Conservation (phyloP, 176 grass and related monocot species). For the Secale cereale region DNA sequence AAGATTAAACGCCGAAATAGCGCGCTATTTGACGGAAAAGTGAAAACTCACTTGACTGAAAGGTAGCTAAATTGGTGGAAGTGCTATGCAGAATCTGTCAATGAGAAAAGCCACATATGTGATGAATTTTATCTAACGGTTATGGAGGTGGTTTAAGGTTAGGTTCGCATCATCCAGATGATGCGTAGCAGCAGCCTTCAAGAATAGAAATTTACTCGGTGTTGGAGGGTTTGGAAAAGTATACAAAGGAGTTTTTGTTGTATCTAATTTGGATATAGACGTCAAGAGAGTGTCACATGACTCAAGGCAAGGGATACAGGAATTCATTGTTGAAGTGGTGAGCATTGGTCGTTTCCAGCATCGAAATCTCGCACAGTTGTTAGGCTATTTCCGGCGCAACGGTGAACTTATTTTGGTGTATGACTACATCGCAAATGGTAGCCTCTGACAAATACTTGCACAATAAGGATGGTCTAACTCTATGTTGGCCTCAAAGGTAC, state of each 20-base stretch:
- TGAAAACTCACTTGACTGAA: too few relatives aligned
- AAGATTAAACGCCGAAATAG: too few relatives aligned
- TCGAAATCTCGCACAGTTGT: conserved; percentile 2
- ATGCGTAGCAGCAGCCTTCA: too few relatives aligned
- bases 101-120: too few relatives aligned
- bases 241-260: not conserved
- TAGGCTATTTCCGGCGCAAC: conserved; percentile 22
- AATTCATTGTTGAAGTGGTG: conserved; percentile 34
- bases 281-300: conserved; percentile 28
- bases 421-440: conserved; percentile 20
- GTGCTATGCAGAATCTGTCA: too few relatives aligned
- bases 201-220: conserved; percentile 15
- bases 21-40: too few relatives aligned
- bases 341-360: conserved; percentile 29
- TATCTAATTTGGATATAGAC: conserved; percentile 1
- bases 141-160: too few relatives aligned
- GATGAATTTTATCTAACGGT: too few relatives aligned
- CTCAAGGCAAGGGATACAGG: conserved; percentile 19
- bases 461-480: not conserved
- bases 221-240: conserved; percentile 35
- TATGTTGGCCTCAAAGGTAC: conserved; percentile 13
- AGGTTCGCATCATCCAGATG: too few relatives aligned
- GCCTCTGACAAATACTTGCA: conserved; percentile 18
- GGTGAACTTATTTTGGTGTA: conserved; percentile 32
- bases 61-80: too few relatives aligned